Base-by-base conservation (phyloP, 768 basidiomycete genomes). In the Boletus huronensis region DNA sequence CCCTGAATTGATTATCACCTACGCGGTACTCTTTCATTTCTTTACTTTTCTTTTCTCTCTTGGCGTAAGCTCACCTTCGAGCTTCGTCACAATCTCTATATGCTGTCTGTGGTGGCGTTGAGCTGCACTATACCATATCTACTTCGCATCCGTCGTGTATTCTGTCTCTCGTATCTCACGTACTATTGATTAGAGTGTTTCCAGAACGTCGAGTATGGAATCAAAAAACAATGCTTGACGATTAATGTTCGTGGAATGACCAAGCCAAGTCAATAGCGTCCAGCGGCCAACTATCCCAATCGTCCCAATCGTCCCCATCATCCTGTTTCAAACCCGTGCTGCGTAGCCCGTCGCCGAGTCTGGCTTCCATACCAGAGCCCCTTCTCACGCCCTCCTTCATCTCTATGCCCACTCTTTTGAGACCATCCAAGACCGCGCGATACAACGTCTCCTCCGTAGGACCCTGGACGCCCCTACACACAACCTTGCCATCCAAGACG, bases 401-500 rank as follows among this genome's bases (percentile, higher is more conserved):
- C 13, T 72, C 72, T 7, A 79, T 46, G 6, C 76, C 76, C 6
- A 71, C 75, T 34, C 75, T 72, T 57, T 83, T 79, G 66, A 96
- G 66, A 6, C 81, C 79, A 7, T 71, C 64, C 70, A 96, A 70
- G 16, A 94, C 81, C 0, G 81, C 79, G 21, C 61, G 66, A 71
- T 85, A 92, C 23, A 96, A 73, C 28, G 75, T 78, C 57, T 71
- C 67, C 36, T 82, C 78, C 31, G 76, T 77, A 0, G 94, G 94
- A 10, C 87, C 85, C 29, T 70, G 75, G 3, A 93, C 92, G 17
- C 92, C 92, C 32, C 83, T 72, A 1, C 58, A 49, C 70, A 68
- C 72, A 2, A 65, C 61, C 52, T 74, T 71, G 1, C 87, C 89
- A 64, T 91, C 87, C 36, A 90, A 70, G 6, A 93, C 77, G 32